Evolutionary conservation across 2,329 filamentous ascomycete species (phyloP).

Genomic region (Arthrinium puccinioides): DNA sequence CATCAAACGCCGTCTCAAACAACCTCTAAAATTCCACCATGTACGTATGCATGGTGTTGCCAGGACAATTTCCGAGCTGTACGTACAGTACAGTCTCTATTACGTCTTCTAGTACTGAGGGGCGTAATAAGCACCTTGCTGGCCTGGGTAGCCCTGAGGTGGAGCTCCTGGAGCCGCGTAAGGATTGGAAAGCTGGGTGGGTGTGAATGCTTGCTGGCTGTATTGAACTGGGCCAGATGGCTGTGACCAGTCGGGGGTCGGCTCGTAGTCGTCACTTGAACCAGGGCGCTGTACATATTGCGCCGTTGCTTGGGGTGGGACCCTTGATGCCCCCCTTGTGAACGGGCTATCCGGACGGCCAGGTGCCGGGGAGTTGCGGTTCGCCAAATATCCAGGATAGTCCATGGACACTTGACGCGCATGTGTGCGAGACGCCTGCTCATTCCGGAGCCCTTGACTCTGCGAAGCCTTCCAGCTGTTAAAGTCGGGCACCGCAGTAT

Average conservation of each 20-base stretch:
- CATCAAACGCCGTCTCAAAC: no score
- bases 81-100: no score
- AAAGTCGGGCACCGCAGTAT: conserved; percentile 58
- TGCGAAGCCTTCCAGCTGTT: conserved; percentile 42
- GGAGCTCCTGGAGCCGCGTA: conserved; percentile 11
- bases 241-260: conserved; percentile 1
- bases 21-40: no score
- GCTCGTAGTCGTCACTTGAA: conserved; percentile 33
- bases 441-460: conserved; percentile 17
- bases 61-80: no score
- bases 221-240: conserved; percentile 12
- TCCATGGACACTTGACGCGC: conserved; percentile 17
- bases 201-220: conserved; percentile 11
- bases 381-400: conserved; percentile 4
- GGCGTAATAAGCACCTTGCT: conserved; percentile 1
- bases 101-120: background rate
- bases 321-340: conserved; percentile 24
- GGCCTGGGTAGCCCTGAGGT: conserved; percentile 5
- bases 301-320: conserved; percentile 29
- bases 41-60: no score
- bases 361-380: conserved; percentile 17
- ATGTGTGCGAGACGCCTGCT: conserved; percentile 25
- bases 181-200: conserved; percentile 13
- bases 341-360: conserved; percentile 42
- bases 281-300: conserved; percentile 45